Evolutionary conservation across 2,329 filamentous ascomycete species (phyloP).

Genomic region (Aspergillus fructus): DNA sequence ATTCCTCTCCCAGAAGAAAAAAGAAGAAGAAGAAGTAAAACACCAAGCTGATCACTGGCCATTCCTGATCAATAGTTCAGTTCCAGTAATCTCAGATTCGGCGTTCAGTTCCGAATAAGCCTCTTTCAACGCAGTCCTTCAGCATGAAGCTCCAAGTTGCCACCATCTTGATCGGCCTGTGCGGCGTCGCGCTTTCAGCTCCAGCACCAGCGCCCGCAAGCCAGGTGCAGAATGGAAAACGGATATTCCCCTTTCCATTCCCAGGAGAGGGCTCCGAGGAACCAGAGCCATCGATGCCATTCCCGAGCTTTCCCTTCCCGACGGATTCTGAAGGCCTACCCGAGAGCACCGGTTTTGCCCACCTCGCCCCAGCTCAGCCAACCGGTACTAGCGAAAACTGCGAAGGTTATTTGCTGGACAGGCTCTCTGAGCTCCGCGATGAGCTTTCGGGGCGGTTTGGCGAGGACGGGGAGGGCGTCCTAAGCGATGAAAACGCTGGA

Average conservation of each 20-base stretch:
- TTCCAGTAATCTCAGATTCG: neutral
- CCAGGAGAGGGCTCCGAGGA: neutral
- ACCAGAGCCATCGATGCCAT: neutral
- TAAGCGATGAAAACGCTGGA: neutral
- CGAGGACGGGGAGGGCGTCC: neutral
- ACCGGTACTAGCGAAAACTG: neutral
- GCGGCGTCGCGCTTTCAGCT: constrained; percentile 9
- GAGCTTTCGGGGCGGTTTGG: neutral
- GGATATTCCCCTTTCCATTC: constrained; percentile 1
- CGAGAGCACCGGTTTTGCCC: neutral
- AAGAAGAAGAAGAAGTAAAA: too few relatives aligned
- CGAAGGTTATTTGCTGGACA: neutral
- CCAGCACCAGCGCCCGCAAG: neutral
- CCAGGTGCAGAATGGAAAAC: neutral
- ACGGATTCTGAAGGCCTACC: neutral
- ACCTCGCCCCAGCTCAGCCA: neutral
- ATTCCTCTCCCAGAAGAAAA: too few relatives aligned
- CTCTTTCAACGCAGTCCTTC: neutral
- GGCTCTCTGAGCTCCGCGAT: neutral
- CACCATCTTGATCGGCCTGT: constrained; percentile 11
- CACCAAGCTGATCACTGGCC: too few relatives aligned
- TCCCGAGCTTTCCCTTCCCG: neutral
- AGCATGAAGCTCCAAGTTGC: constrained; percentile 13
- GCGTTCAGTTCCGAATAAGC: neutral
- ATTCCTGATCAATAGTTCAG: neutral